Conservation (phyloP, 176 grass and related monocot species). For the Tillandsia leiboldiana region DNA sequence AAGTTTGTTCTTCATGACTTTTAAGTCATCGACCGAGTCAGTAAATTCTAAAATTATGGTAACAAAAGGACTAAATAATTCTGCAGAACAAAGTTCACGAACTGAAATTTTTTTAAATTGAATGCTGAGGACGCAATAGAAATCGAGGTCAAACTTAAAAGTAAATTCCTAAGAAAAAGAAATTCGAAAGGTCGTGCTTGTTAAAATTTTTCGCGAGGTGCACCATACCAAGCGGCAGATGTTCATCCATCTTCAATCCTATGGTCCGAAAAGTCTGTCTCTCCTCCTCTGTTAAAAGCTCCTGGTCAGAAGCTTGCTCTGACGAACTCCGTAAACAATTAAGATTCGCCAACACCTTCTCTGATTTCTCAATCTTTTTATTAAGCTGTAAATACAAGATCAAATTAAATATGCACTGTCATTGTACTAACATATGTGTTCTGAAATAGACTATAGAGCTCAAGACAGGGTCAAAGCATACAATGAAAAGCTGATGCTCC, state of each 20-base stretch:
- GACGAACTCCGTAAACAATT: constrained; percentile 40
- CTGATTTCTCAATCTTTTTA: constrained; percentile 74
- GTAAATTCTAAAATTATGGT: too few species aligned
- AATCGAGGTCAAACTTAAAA: too few species aligned
- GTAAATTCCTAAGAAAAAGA: too few species aligned
- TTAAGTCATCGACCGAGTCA: not conserved
- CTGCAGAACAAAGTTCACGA: too few species aligned
- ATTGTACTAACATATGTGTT: not conserved
- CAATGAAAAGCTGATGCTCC: constrained; percentile 52
- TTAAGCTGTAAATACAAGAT: constrained; percentile 37
- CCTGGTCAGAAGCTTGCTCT: constrained; percentile 45
- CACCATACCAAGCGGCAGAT: constrained; percentile 51
- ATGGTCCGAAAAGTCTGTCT: constrained; percentile 47
- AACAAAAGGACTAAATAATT: too few species aligned
- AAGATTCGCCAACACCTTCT: constrained; percentile 48
- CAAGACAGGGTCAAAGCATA: constrained; percentile 28
- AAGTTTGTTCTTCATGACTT: not conserved
- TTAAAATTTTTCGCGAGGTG: too few species aligned
- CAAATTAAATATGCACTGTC: constrained; percentile 14
- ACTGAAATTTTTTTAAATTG: too few species aligned
- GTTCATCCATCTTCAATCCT: constrained; percentile 61
- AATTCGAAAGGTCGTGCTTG: too few species aligned
- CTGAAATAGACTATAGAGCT: not conserved
- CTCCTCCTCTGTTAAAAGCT: constrained; percentile 79
- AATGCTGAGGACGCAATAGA: too few species aligned